Evolutionary conservation across 305 asterid genomes (phyloP), one percentile per base, ranked within the genome.

Genomic region (Lippia alba): DNA sequence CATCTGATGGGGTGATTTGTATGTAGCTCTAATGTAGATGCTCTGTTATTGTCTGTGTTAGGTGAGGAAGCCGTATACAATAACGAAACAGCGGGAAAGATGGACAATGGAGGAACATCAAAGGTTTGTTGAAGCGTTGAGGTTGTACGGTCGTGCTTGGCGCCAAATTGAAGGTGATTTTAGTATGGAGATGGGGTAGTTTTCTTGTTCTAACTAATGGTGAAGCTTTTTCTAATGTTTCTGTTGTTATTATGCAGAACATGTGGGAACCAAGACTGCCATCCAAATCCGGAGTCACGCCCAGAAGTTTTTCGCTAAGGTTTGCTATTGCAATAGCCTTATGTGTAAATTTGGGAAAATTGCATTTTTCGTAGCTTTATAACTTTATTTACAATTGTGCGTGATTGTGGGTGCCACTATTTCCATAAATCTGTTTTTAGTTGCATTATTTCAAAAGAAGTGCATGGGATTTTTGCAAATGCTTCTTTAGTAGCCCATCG

Each of bases 231-330:
- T 4, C 41, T 36, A 36, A 61, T 58, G 20, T 5, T 6, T 32
- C 5, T 48, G 12, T 39, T 39, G 4, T 41, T 63, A 1, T 61
- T 50, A 12, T 60, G 70, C 84, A 84, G 92, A 81, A 64, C 83
- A 83, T 66, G 88, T 87, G 61, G 87, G 87, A 66, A 84, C 84
- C 70, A 87, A 84, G 72, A 87, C 87, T 55, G 88, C 87, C 50
- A 78, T 84, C 80, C 92, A 87, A 79, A 84, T 87, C 74, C 84
- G 90, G 44, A 87, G 92, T 66, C 90, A 84, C 63, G 92, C 92
- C 12, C 92, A 87, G 75, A 84, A 87, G 67, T 83, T 75, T 66
- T 84, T 84, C 41, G 78, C 87, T 30, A 87, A 87, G 87, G 83
- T 83, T 73, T 30, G 61, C 17, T 30, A 24, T 9, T 20, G 24